Evolutionary conservation across 352 stramenopile species (phyloP).

Genomic region (Phytophthora pistaciae): DNA sequence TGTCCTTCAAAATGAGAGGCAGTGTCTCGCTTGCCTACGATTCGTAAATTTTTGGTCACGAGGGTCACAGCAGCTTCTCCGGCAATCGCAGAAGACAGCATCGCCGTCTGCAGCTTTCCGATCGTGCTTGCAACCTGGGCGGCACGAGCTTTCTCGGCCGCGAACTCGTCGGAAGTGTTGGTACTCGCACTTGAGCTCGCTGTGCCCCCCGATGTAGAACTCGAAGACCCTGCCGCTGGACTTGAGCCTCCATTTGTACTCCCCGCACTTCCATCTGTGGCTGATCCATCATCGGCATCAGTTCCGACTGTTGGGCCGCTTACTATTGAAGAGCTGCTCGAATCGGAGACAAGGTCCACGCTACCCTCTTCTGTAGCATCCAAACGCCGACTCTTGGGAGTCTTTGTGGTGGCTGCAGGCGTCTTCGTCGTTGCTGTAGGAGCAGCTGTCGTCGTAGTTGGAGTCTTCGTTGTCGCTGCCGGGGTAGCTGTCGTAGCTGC

Average conservation of each 20-base stretch:
- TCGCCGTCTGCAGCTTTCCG: slow-evolving; percentile 51
- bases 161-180: slow-evolving; percentile 30
- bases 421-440: slow-evolving; percentile 6
- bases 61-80: slow-evolving; percentile 63
- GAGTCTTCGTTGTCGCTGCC: not conserved
- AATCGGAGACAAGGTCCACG: slow-evolving; percentile 7
- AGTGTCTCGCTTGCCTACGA: slow-evolving; percentile 53
- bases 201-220: not conserved
- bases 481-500: slow-evolving; percentile 9
- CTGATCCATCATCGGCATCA: not conserved
- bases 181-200: slow-evolving; percentile 4
- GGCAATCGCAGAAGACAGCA: slow-evolving; percentile 54
- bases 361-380: slow-evolving; percentile 5
- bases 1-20: slow-evolving; percentile 55
- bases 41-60: slow-evolving; percentile 71
- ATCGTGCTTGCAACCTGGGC: slow-evolving; percentile 59
- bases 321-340: not conserved
- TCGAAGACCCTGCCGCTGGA: not conserved
- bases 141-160: slow-evolving; percentile 40
- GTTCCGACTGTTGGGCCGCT: not conserved
- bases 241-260: not conserved
- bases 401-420: slow-evolving; percentile 4
- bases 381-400: slow-evolving; percentile 16
- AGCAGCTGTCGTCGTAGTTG: not conserved
- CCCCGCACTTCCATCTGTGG: not conserved